These are phyloP conservation scores for Arthroderma sp. DNA, from an alignment of 2,329 filamentous ascomycete species.

Conservation along the genomic window DNA sequence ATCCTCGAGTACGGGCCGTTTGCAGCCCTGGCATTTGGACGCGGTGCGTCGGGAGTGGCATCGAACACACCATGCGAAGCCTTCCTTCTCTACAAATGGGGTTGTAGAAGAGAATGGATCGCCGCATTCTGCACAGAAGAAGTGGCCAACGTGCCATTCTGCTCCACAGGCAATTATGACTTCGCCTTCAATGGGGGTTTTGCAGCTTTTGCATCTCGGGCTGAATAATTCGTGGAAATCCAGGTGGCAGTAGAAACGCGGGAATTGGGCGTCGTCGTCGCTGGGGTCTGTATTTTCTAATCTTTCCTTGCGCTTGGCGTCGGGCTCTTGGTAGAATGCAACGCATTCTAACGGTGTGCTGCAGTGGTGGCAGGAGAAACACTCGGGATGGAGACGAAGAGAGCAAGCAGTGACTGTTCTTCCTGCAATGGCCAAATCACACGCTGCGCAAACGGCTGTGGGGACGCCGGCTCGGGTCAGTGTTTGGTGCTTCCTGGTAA, in stretches of 20 bases:
- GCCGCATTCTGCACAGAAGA: constrained; percentile 97
- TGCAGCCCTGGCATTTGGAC: constrained; percentile 78
- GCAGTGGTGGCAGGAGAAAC: constrained; percentile 82
- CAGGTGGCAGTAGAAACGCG: constrained; percentile 89
- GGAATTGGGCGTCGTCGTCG: constrained; percentile 29
- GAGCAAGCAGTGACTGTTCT: constrained; percentile 77
- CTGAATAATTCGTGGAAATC: constrained; percentile 95
- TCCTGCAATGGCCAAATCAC: constrained; percentile 71
- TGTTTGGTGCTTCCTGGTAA: background rate
- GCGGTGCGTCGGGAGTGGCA: constrained; percentile 88
- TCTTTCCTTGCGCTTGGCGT: constrained; percentile 54
- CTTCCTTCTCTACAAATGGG: constrained; percentile 94
- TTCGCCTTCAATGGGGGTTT: constrained; percentile 89
- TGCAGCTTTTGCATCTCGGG: constrained; percentile 88
- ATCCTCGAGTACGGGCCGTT: constrained; percentile 72
- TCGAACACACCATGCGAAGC: constrained; percentile 88
- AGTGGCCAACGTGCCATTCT: constrained; percentile 97
- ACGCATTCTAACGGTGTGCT: constrained; percentile 82
- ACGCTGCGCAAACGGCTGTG: constrained; percentile 71
- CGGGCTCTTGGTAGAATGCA: constrained; percentile 88
- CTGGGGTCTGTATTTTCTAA: constrained; percentile 53
- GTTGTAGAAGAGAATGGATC: constrained; percentile 54
- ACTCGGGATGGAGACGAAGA: constrained; percentile 78
- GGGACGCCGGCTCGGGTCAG: constrained; percentile 24
- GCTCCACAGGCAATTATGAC: constrained; percentile 84